Conservation (phyloP, 1,284 basidiomycete genomes). For the Mycosarcoma mackinlayi region DNA sequence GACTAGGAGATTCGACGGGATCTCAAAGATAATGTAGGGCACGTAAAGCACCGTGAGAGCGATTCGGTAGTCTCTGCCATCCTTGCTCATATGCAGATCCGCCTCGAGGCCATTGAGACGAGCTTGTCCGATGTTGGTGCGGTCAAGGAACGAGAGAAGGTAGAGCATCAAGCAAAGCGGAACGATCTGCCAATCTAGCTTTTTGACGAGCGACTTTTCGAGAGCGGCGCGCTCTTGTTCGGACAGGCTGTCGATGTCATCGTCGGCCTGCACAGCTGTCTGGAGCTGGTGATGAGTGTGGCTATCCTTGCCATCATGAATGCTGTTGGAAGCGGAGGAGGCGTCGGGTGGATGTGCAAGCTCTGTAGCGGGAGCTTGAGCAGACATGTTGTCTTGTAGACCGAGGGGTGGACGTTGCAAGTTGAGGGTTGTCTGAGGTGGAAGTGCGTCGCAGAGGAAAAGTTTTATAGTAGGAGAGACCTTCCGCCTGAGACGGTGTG, state of each 20-base stretch:
- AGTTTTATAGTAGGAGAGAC: no score
- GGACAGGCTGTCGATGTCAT: constrained; percentile 25
- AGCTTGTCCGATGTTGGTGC: constrained; percentile 60
- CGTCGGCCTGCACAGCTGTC: constrained; percentile 15
- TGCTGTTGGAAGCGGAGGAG: constrained; percentile 29
- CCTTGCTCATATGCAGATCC: constrained; percentile 35
- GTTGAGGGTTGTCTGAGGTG: no score
- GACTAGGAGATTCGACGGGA: constrained; percentile 59
- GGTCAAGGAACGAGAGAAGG: constrained; percentile 50
- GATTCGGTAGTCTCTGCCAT: constrained; percentile 49
- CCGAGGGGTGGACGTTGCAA: no score
- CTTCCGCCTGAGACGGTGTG: no score
- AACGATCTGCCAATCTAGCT: constrained; percentile 60
- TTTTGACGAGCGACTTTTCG: constrained; percentile 50
- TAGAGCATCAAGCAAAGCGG: constrained; percentile 56
- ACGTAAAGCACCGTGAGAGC: constrained; percentile 61
- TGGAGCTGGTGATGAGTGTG: constrained; percentile 16
- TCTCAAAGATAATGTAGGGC: constrained; percentile 64
- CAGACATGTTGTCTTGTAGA: constrained; percentile 25
- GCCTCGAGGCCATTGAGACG: constrained; percentile 47
- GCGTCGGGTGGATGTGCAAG: constrained; percentile 18
- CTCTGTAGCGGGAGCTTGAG: constrained; percentile 12
- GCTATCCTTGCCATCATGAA: constrained; percentile 21
- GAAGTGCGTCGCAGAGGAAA: no score
- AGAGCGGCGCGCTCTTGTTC: constrained; percentile 27